Conservation (phyloP, 2,329 filamentous ascomycete genomes). For the Plectosphaerella cucumerina region DNA sequence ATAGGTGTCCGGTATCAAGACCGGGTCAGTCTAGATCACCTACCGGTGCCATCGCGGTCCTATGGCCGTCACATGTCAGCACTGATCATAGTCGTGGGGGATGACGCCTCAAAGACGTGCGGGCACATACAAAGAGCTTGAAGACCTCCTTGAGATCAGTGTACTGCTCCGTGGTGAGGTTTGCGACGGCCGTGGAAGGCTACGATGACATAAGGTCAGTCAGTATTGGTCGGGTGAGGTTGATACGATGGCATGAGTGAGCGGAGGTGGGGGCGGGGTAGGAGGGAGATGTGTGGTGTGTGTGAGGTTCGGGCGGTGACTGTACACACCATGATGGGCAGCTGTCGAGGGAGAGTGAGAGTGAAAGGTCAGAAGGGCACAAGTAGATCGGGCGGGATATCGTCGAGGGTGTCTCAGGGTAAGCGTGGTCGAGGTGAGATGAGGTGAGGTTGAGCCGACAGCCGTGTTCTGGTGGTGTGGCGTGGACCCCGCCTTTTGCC, state of each 20-base stretch:
- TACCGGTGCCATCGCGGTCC: slow-evolving; percentile 15
- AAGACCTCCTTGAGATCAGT: slow-evolving; percentile 14
- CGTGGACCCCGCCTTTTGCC: not conserved
- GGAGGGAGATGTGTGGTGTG: not conserved
- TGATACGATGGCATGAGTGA: not conserved
- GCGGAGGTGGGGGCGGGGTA: not conserved
- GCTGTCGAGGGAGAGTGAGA: too few species aligned
- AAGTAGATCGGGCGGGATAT: too few species aligned
- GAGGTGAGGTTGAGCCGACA: not conserved
- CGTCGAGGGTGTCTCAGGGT: too few species aligned
- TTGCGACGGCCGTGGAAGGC: slow-evolving; percentile 8
- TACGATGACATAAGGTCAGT: slow-evolving; percentile 2
- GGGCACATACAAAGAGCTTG: slow-evolving; percentile 11
- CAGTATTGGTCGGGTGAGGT: not conserved
- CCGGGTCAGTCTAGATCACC: not conserved
- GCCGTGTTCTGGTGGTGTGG: not conserved
- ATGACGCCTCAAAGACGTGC: not conserved
- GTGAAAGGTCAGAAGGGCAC: too few species aligned
- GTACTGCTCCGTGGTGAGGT: slow-evolving; percentile 12
- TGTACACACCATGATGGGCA: not conserved
- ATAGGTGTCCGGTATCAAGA: not conserved
- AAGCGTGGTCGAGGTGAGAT: not conserved
- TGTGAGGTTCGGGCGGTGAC: not conserved
- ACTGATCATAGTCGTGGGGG: not conserved
- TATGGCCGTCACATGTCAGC: slow-evolving; percentile 7